phyloP scores from a whole-genome alignment of 805 yeast species.

The Wickerhamomyces mucosus region DNA sequence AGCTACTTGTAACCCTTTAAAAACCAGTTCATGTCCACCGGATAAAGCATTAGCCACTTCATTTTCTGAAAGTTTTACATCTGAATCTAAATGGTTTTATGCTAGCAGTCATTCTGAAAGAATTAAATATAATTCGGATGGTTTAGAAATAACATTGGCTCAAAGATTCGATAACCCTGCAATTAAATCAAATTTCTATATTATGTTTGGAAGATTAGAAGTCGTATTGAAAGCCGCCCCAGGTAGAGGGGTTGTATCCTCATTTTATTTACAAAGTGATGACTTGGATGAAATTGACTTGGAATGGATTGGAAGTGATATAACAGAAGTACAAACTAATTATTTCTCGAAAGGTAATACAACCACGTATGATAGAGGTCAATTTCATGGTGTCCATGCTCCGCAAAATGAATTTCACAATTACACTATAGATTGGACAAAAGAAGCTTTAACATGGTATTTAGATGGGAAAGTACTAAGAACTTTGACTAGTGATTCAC shows the following conservation, averaged over 20 bases:
- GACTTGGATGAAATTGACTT: constrained; percentile 85
- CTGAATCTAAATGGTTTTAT: constrained; percentile 34
- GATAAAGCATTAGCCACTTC: constrained; percentile 58
- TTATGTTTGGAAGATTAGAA: constrained; percentile 84
- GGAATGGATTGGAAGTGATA: constrained; percentile 82
- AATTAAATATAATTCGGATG: constrained; percentile 40
- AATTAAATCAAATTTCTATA: constrained; percentile 65
- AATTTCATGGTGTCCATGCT: constrained; percentile 45
- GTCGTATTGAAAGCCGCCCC: constrained; percentile 61
- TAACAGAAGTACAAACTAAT: constrained; percentile 64
- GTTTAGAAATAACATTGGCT: constrained; percentile 51
- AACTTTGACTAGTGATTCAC: constrained; percentile 41
- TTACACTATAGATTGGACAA: constrained; percentile 80
- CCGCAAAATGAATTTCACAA: constrained; percentile 60
- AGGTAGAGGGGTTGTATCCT: constrained; percentile 74
- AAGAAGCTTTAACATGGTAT: constrained; percentile 56
- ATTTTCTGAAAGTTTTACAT: constrained; percentile 40
- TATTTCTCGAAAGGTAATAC: constrained; percentile 78
- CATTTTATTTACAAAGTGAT: constrained; percentile 73
- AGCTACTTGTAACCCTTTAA: constrained; percentile 36
- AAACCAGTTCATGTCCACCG: constrained; percentile 28
- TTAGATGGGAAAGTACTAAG: constrained; percentile 65
- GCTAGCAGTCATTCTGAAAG: constrained; percentile 33
- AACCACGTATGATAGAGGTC: constrained; percentile 73
- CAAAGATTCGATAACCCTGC: constrained; percentile 72